Conservation (phyloP, 2,329 filamentous ascomycete species). For the Boeremia lycopersici region DNA sequence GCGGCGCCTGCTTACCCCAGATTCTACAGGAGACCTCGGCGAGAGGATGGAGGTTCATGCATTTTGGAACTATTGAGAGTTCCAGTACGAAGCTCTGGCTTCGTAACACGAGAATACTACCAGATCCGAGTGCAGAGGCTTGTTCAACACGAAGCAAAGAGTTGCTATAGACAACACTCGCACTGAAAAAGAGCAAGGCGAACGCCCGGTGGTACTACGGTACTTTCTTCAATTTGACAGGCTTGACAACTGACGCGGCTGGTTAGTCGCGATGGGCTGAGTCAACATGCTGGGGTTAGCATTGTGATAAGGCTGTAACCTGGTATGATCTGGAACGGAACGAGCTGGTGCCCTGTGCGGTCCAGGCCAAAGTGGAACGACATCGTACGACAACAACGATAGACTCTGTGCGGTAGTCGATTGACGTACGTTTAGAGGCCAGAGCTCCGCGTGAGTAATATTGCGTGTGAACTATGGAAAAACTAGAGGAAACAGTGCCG, state of each 20-base stretch:
- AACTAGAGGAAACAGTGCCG: no score
- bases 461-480: no score
- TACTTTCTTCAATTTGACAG: not conserved
- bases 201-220: no score
- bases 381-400: not conserved
- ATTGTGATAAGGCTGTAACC: not conserved
- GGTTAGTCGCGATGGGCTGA: not conserved
- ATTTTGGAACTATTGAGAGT: not conserved
- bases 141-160: no score
- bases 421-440: no score
- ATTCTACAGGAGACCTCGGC: not conserved
- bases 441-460: no score
- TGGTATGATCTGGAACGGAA: not conserved
- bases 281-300: not conserved
- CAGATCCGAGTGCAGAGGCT: no score
- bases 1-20: not conserved
- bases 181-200: no score
- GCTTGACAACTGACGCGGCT: no score
- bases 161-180: no score
- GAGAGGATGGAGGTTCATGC: not conserved
- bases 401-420: no score
- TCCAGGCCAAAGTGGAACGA: not conserved
- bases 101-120: no score
- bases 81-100: not conserved
- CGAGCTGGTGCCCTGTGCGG: not conserved